These are phyloP conservation scores for Ilex asprella DNA, from an alignment of 257 asterid species.

Conservation along the genomic window DNA sequence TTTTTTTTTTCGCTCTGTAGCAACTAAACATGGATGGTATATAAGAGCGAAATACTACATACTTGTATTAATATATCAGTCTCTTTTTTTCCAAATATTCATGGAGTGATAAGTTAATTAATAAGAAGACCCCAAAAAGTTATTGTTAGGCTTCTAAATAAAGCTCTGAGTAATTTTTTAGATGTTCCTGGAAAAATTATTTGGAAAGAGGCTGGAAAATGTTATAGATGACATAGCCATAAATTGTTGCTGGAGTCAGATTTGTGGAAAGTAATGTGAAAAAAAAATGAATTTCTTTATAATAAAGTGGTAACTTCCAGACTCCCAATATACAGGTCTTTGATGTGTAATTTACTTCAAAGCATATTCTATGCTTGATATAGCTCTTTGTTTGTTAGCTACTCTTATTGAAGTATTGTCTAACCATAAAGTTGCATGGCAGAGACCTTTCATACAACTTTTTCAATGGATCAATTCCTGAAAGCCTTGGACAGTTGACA, in stretches of 20 bases:
- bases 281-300: too few relatives aligned
- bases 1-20: too few relatives aligned
- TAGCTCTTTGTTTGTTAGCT: neutral
- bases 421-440: conserved; percentile 25
- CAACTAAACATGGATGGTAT: too few relatives aligned
- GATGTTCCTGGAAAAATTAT: too few relatives aligned
- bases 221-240: too few relatives aligned
- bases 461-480: conserved; percentile 90
- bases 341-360: neutral
- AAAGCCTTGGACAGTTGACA: conserved; percentile 73
- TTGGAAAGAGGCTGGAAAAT: neutral
- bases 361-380: conserved; percentile 5
- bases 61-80: too few relatives aligned
- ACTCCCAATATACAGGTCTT: neutral
- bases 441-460: conserved; percentile 92
- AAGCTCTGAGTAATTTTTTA: too few relatives aligned
- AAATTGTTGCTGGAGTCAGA: neutral
- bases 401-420: neutral
- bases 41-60: too few relatives aligned
- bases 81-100: too few relatives aligned
- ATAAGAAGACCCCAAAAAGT: neutral
- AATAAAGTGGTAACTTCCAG: neutral
- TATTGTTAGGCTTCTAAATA: neutral
- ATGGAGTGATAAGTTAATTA: neutral
- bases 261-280: neutral